Percentiles rank a stretch among this genome's conserved stretches.
phyloP scores from a whole-genome alignment of 805 yeast species.

The Yarrowia alimentaria region DNA sequence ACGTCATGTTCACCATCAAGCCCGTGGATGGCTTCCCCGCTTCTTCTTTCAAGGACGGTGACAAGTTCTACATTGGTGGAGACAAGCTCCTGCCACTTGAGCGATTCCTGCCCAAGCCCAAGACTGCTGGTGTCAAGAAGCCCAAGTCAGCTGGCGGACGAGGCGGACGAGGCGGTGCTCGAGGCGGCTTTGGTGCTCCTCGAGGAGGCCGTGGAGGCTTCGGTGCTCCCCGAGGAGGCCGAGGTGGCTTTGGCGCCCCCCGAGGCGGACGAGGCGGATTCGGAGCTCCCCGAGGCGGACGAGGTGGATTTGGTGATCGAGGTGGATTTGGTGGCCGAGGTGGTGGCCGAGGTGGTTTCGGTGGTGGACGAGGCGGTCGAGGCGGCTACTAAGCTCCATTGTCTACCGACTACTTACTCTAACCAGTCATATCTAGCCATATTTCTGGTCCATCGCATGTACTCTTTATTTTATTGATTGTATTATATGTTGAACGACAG shows the following conservation, averaged over 20 bases:
- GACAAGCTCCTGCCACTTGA: constrained; percentile 95
- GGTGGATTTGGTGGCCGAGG: constrained; percentile 24
- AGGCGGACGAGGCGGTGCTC: constrained; percentile 43
- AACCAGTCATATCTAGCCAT: neutral
- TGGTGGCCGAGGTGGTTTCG: constrained; percentile 23
- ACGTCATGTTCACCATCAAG: constrained; percentile 95
- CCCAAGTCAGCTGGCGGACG: constrained; percentile 55
- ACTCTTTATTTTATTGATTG: constrained; percentile 28
- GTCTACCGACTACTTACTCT: neutral
- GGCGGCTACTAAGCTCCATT: constrained; percentile 22
- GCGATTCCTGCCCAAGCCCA: constrained; percentile 95
- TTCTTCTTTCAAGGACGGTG: constrained; percentile 88
- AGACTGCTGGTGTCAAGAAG: constrained; percentile 79
- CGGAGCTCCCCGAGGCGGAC: constrained; percentile 29
- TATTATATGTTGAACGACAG: neutral
- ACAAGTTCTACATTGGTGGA: constrained; percentile 91
- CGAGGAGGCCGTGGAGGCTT: constrained; percentile 37
- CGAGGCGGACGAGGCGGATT: constrained; percentile 1
- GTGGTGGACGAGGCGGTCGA: constrained; percentile 22
- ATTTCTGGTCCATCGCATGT: constrained; percentile 9
- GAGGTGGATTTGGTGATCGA: constrained; percentile 30
- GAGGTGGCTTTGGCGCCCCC: constrained; percentile 37
- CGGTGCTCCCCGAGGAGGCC: constrained; percentile 35
- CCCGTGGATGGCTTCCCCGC: constrained; percentile 97
- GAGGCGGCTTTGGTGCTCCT: constrained; percentile 35